Evolutionary conservation across 1,139 yeast genomes (phyloP), one percentile per base, ranked within the genome.

Genomic region (Wickerhamomyces sp.): DNA sequence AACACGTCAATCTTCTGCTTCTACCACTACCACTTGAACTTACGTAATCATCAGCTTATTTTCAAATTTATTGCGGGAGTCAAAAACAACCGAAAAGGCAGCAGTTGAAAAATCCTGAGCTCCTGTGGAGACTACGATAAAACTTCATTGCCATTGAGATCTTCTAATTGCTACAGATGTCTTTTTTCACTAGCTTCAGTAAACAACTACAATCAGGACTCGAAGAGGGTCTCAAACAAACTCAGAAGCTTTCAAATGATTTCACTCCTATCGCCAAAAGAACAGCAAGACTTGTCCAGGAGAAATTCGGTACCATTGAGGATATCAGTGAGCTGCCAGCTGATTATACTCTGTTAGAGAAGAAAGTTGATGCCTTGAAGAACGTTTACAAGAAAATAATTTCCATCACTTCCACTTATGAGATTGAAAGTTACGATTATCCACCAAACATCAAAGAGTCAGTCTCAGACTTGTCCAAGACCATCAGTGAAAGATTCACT

Each of bases 361-460:
- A 69, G 41, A 74, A 73, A 50, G 78, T 82, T 42, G 91, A 86
- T 59, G 79, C 84, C 35, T 71, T 86, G 55, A 86, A 81, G 58
- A 64, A 70, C 26, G 76, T 85, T 38, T 86, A 85, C 64, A 78
- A 78, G 59, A 80, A 83, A 55, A 73, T 86, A 30, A 70, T 86
- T 47, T 72, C 79, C 39, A 80, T 86, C 41, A 80, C 94, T 40
- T 64, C 71, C 23, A 72, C 73, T 38, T 86, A 84, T 60, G 91
- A 81, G 54, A 75, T 69, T 51, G 95, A 85, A 58, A 73, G 84
- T 38, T 86, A 87, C 59, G 95, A 87, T 59, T 86, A 86, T 59
- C 95, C 95, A 12, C 79, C 82, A 39, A 82, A 84, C 54, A 62
- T 75, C 31, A 78, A 72, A 49, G 95, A 86, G 79, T 57, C 66